A percentile compares a stretch with the other conserved stretches of the same genome.
Evolutionary conservation across 176 grass and related monocot genomes (phyloP).

Genomic region (Elaeis guineensis): DNA sequence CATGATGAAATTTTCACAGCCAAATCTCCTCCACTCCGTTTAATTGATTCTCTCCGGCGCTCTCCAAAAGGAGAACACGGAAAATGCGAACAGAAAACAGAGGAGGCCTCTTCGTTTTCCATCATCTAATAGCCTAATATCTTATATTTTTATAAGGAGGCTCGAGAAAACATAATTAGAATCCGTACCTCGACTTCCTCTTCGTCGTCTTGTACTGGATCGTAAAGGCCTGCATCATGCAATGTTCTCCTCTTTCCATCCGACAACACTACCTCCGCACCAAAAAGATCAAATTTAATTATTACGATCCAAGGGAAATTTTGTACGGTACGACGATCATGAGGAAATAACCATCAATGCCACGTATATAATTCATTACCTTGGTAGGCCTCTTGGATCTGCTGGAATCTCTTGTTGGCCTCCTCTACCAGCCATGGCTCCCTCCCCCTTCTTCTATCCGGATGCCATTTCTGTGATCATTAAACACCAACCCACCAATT

Average conservation of each 20-base stretch:
- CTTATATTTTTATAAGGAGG: no score
- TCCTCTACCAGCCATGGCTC: slow-evolving; percentile 52
- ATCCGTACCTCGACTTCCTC: slow-evolving; percentile 53
- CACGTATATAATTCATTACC: slow-evolving; percentile 22
- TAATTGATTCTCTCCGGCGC: no score
- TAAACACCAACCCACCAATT: no score
- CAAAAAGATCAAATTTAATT: background rate
- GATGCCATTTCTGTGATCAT: slow-evolving; percentile 62
- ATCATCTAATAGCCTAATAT: no score
- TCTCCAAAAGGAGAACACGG: no score
- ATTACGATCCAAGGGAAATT: no score
- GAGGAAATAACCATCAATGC: no score
- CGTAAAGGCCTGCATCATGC: slow-evolving; percentile 60
- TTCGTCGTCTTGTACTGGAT: slow-evolving; percentile 48
- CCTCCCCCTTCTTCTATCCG: slow-evolving; percentile 51
- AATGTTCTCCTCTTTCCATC: slow-evolving; percentile 59
- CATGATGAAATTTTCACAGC: no score
- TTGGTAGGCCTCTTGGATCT: slow-evolving; percentile 82
- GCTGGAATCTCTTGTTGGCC: slow-evolving; percentile 68
- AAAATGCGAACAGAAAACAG: no score
- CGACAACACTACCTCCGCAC: slow-evolving; percentile 44
- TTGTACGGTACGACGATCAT: no score
- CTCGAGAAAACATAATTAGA: background rate
- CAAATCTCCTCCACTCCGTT: no score
- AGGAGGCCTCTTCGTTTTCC: no score